phyloP scores from a whole-genome alignment of 2,329 filamentous ascomycete genomes.

The Scopulariopsis brevicaulis region DNA sequence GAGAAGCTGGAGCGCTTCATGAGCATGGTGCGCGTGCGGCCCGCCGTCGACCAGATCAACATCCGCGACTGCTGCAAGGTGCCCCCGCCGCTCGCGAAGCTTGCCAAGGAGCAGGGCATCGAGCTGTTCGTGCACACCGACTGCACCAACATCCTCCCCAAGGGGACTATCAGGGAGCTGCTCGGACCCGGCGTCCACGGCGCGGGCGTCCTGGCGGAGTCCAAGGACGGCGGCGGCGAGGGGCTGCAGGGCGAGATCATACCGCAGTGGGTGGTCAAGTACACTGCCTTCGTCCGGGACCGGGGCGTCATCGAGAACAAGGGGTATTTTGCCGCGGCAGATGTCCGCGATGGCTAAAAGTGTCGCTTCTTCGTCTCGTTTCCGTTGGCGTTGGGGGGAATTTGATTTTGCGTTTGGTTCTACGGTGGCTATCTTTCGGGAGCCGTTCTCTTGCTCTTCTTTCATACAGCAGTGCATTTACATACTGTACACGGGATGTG shows the following conservation, averaged over 20 bases:
- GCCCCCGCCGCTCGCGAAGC: constrained; percentile 71
- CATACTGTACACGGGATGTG: background rate
- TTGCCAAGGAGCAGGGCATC: constrained; percentile 74
- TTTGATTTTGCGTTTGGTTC: background rate
- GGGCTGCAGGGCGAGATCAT: constrained; percentile 67
- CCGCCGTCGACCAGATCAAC: constrained; percentile 91
- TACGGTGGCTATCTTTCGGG: background rate
- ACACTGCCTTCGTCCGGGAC: constrained; percentile 89
- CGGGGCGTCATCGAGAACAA: constrained; percentile 96
- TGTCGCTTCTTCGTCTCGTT: background rate
- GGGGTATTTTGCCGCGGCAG: constrained; percentile 86
- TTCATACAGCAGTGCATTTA: background rate
- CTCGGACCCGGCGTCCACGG: constrained; percentile 62
- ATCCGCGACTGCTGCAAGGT: constrained; percentile 93
- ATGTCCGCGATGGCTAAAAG: constrained; percentile 29
- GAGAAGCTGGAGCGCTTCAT: constrained; percentile 73
- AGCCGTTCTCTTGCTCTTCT: background rate
- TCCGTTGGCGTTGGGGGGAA: background rate
- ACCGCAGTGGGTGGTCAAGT: constrained; percentile 94
- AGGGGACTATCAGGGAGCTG: constrained; percentile 74
- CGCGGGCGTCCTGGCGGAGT: constrained; percentile 61
- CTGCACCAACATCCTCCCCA: constrained; percentile 81
- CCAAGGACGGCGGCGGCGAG: constrained; percentile 29
- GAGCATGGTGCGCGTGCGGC: constrained; percentile 55
- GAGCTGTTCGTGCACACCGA: constrained; percentile 91